Percentiles rank a stretch among this genome's conserved stretches.
phyloP scores from a whole-genome alignment of 495 filamentous ascomycete species.

The Aspergillus mulundensis region DNA sequence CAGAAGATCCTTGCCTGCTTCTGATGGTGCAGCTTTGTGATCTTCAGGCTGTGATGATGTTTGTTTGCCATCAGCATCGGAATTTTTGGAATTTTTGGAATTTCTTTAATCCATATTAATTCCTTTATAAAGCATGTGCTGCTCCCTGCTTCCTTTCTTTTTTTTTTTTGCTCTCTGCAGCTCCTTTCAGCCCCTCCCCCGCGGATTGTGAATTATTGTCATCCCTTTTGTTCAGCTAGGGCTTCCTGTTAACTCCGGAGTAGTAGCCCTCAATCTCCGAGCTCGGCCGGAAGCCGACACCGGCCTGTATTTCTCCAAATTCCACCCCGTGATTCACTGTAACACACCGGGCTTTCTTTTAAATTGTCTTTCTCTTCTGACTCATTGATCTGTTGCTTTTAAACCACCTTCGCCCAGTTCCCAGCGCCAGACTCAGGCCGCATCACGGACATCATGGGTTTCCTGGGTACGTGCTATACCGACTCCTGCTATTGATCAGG shows the following conservation, averaged over 20 bases:
- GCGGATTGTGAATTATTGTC: neutral
- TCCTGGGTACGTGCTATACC: neutral
- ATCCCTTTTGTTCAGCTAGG: neutral
- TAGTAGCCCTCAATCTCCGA: too few species aligned
- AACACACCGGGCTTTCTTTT: neutral
- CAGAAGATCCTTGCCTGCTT: neutral
- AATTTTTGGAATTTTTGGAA: neutral
- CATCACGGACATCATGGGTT: conserved; percentile 8
- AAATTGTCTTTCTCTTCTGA: neutral
- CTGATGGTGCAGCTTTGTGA: neutral
- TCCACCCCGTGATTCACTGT: neutral
- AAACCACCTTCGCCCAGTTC: neutral
- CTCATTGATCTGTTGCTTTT: neutral
- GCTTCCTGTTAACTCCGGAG: neutral
- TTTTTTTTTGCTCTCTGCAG: neutral
- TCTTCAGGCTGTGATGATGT: neutral
- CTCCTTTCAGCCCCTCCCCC: neutral
- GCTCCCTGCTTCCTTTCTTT: neutral
- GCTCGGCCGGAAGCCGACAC: conserved; percentile 5
- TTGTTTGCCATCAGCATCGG: neutral
- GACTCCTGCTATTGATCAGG: neutral
- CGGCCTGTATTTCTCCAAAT: conserved; percentile 2
- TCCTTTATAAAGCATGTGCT: neutral
- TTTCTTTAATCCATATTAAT: neutral
- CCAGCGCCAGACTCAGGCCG: neutral